Evolutionary conservation across 2,329 filamentous ascomycete genomes (phyloP).

Genomic region (Diaporthe sp.): DNA sequence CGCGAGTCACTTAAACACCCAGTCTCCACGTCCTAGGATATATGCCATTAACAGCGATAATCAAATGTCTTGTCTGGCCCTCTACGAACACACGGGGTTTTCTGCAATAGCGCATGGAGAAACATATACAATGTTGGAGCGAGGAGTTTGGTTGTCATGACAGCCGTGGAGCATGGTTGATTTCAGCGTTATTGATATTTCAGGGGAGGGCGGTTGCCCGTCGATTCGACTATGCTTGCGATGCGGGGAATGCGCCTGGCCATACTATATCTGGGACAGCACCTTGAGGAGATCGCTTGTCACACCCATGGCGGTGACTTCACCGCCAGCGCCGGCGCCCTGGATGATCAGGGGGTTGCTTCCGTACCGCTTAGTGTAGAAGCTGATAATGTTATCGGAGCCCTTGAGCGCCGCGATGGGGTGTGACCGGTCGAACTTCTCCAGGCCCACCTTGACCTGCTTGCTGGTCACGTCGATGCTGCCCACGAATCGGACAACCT

Average conservation of each 20-base stretch:
- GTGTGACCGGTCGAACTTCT: slow-evolving; percentile 88
- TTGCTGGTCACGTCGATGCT: slow-evolving; percentile 88
- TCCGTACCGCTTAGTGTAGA: slow-evolving; percentile 96
- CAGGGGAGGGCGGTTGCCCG: not conserved
- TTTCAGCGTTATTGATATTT: slow-evolving; percentile 18
- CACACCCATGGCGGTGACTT: slow-evolving; percentile 98
- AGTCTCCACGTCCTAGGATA: slow-evolving; percentile 37
- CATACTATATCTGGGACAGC: slow-evolving; percentile 72
- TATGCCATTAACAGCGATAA: not conserved
- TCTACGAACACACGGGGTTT: not conserved
- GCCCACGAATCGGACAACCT: slow-evolving; percentile 94
- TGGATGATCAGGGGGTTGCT: slow-evolving; percentile 93
- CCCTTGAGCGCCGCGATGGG: slow-evolving; percentile 96
- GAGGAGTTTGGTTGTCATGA: slow-evolving; percentile 33
- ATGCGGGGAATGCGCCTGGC: not conserved
- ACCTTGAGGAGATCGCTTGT: slow-evolving; percentile 95
- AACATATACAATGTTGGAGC: slow-evolving; percentile 16
- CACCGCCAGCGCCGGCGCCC: slow-evolving; percentile 92
- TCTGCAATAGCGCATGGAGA: slow-evolving; percentile 18
- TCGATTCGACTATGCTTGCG: not conserved
- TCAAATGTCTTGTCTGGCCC: not conserved
- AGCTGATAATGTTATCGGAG: slow-evolving; percentile 98
- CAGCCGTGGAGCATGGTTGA: not conserved
- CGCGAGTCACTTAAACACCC: slow-evolving; percentile 42
- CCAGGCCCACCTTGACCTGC: slow-evolving; percentile 89